These are phyloP conservation scores for Aspergillus homomorphus DNA, from an alignment of 495 filamentous ascomycete genomes.

Conservation along the genomic window DNA sequence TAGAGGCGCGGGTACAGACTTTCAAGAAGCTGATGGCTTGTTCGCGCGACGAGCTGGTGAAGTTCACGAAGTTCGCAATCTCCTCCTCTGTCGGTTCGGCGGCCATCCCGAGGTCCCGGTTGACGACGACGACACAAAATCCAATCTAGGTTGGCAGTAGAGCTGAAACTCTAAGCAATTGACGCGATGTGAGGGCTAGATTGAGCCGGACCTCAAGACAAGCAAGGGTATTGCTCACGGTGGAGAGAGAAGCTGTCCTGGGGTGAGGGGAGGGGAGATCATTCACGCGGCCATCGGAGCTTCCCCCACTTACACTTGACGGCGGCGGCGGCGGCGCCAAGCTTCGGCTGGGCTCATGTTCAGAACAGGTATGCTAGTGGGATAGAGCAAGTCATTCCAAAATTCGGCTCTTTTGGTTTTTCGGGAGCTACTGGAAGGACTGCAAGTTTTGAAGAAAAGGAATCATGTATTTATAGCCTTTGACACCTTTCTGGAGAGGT, in stretches of 20 bases:
- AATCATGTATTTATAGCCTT: too few relatives aligned
- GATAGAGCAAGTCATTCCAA: too few relatives aligned
- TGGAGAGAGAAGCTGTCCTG: background rate
- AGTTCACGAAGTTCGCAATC: constrained; percentile 45
- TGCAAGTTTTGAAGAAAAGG: too few relatives aligned
- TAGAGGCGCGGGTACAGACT: constrained; percentile 22
- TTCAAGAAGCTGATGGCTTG: constrained; percentile 49
- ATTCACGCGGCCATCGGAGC: background rate
- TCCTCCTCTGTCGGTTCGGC: constrained; percentile 45
- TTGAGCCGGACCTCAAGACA: background rate
- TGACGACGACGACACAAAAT: background rate
- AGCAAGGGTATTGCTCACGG: background rate
- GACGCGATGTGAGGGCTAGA: background rate
- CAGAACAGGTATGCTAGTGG: too few relatives aligned
- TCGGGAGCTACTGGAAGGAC: too few relatives aligned
- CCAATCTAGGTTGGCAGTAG: background rate
- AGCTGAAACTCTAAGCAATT: background rate
- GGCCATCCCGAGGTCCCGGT: constrained; percentile 29
- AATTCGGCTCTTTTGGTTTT: too few relatives aligned
- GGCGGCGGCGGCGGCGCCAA: background rate
- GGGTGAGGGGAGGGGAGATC: background rate
- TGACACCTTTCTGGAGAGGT: too few relatives aligned
- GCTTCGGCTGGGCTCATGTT: background rate
- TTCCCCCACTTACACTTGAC: background rate
- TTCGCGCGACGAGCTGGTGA: constrained; percentile 44